Conservation (phyloP, 441 rosid genomes). For the Adansonia rubrostipa region DNA sequence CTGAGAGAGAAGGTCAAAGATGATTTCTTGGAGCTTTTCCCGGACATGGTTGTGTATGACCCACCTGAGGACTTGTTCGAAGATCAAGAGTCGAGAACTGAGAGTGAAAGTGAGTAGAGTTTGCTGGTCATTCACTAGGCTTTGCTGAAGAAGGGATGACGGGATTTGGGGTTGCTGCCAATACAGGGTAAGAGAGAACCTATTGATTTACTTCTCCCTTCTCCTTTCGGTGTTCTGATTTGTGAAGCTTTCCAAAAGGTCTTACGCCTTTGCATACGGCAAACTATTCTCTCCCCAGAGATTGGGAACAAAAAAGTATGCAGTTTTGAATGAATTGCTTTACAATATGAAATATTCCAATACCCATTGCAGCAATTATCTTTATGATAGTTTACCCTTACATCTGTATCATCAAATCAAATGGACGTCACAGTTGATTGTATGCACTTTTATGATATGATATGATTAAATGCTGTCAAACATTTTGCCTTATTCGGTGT, state of each 20-base stretch:
- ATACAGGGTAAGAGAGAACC: neutral
- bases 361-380: neutral
- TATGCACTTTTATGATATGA: neutral
- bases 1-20: constrained; percentile 79
- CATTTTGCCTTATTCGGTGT: neutral
- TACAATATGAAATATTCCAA: neutral
- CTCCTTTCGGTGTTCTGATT: neutral
- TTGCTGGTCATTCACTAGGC: neutral
- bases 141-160: constrained; percentile 10
- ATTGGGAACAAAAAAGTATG: neutral
- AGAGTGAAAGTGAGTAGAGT: constrained; percentile 55
- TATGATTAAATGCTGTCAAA: neutral
- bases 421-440: neutral
- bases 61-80: constrained; percentile 82
- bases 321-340: neutral
- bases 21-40: constrained; percentile 88
- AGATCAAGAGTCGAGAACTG: constrained; percentile 48
- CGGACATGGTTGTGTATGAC: constrained; percentile 82
- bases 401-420: neutral
- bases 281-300: neutral
- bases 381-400: neutral
- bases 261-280: neutral
- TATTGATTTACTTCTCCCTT: neutral
- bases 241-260: neutral
- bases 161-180: neutral